Percentiles rank a stretch among this genome's conserved stretches.
Conservation (phyloP, 306 rosid species). For the Aeschynomene evenia region DNA sequence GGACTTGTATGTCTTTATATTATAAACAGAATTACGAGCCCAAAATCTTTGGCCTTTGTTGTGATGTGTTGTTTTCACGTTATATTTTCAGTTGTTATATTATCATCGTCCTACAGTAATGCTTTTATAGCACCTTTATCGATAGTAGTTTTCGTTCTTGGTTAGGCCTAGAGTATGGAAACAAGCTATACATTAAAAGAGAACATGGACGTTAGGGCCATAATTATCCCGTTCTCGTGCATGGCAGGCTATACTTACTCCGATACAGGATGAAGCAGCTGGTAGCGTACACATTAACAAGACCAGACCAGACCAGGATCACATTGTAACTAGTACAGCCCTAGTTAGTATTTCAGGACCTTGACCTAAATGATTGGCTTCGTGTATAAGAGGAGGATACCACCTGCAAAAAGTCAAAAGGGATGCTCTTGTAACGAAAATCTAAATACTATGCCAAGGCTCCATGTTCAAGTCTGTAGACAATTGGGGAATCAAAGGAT, state of each 20-base stretch:
- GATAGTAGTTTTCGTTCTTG: too few relatives aligned
- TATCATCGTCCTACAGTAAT: background rate
- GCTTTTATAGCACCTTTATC: background rate
- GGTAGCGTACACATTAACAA: background rate
- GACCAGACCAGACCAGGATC: background rate
- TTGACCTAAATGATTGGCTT: conserved; percentile 46
- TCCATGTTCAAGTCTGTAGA: background rate
- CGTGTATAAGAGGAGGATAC: conserved; percentile 64
- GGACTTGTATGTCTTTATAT: too few relatives aligned
- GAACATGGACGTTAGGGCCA: background rate
- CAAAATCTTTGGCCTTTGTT: too few relatives aligned
- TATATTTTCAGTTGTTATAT: background rate
- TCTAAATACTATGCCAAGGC: background rate
- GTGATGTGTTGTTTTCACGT: background rate
- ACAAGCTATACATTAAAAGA: background rate
- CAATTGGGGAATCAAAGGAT: background rate
- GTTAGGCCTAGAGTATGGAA: background rate
- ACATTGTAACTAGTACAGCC: background rate
- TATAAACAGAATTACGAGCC: too few relatives aligned
- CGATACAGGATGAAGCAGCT: conserved; percentile 3
- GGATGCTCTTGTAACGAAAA: background rate
- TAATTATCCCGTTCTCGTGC: background rate
- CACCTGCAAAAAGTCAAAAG: conserved; percentile 50
- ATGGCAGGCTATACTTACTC: background rate
- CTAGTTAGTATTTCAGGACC: conserved; percentile 8